Evolutionary conservation across 495 filamentous ascomycete genomes (phyloP).

Genomic region (Platismatia glauca): DNA sequence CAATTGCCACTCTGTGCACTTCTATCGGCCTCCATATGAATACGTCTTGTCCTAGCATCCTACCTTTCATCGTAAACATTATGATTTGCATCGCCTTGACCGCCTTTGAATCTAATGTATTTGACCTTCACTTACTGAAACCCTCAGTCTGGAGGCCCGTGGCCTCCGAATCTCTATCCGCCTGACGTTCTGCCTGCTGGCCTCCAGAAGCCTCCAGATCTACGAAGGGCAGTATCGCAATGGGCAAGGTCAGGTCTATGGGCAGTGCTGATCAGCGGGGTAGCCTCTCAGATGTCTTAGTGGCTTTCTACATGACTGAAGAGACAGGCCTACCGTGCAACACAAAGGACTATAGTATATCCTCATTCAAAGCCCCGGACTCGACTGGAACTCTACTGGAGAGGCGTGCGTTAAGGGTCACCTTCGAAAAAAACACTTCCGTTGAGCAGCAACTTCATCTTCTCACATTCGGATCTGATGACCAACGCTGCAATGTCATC

Average conservation of each 20-base stretch:
- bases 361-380: not conserved
- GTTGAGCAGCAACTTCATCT: not conserved
- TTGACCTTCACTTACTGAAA: not conserved
- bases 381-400: not conserved
- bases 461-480: constrained; percentile 1
- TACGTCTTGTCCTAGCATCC: not conserved
- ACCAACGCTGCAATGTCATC: not conserved
- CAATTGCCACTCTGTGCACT: not conserved
- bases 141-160: not conserved
- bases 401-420: not conserved
- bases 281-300: not conserved
- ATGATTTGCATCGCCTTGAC: not conserved
- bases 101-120: not conserved
- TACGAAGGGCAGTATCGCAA: not conserved
- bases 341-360: not conserved
- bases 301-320: not conserved
- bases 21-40: not conserved
- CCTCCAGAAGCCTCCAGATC: not conserved
- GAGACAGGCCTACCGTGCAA: not conserved
- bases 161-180: not conserved
- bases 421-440: not conserved
- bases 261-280: not conserved
- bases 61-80: not conserved
- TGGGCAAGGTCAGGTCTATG: not conserved
- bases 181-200: not conserved